Percentiles rank a stretch among this genome's conserved stretches.
These are phyloP conservation scores for Neurospora sp. DNA, from an alignment of 495 filamentous ascomycete species.

Conservation along the genomic window DNA sequence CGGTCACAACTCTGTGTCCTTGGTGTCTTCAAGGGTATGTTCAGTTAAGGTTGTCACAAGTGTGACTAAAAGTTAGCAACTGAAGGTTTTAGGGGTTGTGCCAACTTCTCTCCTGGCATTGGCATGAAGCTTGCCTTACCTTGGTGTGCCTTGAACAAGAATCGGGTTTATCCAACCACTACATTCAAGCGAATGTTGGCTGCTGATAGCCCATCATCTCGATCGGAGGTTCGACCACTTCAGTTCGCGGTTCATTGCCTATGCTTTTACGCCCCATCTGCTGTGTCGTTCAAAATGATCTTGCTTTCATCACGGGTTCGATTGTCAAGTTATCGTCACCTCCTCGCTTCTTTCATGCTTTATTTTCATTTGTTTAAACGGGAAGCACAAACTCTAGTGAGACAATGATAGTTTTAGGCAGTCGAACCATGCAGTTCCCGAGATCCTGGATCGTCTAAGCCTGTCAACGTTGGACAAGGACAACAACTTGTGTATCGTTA, in stretches of 20 bases:
- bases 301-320: not conserved
- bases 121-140: not conserved
- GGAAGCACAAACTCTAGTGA: not conserved
- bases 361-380: not conserved
- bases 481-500: not conserved
- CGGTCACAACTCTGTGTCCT: not conserved
- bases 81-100: not conserved
- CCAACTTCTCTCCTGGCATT: not conserved
- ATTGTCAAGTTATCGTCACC: not conserved
- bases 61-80: not conserved
- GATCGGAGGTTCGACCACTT: not conserved
- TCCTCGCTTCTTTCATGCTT: not conserved
- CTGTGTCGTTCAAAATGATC: not conserved
- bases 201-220: not conserved
- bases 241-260: not conserved
- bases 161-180: not conserved
- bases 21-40: not conserved
- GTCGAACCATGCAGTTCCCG: not conserved
- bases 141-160: not conserved
- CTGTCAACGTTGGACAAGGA: not conserved
- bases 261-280: not conserved
- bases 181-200: not conserved
- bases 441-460: not conserved
- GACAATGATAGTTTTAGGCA: not conserved
- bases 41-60: not conserved